These are phyloP conservation scores for Calocera cornea DNA, from an alignment of 768 basidiomycete species.

Conservation along the genomic window DNA sequence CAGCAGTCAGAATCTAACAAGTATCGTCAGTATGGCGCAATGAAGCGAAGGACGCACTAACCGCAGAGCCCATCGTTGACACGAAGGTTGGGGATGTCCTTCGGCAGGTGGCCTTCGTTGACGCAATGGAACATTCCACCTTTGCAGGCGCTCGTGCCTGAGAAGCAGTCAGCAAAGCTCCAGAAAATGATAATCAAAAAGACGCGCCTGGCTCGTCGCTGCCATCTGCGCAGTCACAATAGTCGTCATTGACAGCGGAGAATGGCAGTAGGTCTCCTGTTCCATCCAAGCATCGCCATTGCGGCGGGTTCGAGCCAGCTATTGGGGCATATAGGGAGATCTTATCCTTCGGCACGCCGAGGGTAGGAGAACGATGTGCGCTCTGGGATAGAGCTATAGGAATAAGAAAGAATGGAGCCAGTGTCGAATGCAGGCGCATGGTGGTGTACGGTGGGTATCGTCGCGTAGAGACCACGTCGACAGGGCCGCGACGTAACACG, in stretches of 20 bases:
- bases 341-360: not conserved
- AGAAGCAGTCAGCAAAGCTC: slow-evolving; percentile 2
- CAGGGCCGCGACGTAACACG: not conserved
- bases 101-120: slow-evolving; percentile 80
- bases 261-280: slow-evolving; percentile 57
- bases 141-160: slow-evolving; percentile 77
- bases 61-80: slow-evolving; percentile 92
- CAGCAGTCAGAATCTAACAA: slow-evolving; percentile 75
- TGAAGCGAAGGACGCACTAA: slow-evolving; percentile 26
- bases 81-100: slow-evolving; percentile 59
- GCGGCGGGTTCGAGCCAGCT: slow-evolving; percentile 22
- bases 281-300: slow-evolving; percentile 72
- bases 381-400: not conserved
- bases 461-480: not conserved
- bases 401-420: not conserved
- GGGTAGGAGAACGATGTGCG: not conserved
- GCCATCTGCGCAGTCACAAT: slow-evolving; percentile 88
- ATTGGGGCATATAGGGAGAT: slow-evolving; percentile 5
- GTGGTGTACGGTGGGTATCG: not conserved
- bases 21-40: slow-evolving; percentile 13
- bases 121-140: slow-evolving; percentile 65
- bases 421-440: not conserved
- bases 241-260: slow-evolving; percentile 82
- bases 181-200: not conserved
- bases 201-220: slow-evolving; percentile 79